A percentile compares a stretch with the other conserved stretches of the same genome.
phyloP scores from a whole-genome alignment of 73 alveolate genomes.

The Vitrella brassicaformis region DNA sequence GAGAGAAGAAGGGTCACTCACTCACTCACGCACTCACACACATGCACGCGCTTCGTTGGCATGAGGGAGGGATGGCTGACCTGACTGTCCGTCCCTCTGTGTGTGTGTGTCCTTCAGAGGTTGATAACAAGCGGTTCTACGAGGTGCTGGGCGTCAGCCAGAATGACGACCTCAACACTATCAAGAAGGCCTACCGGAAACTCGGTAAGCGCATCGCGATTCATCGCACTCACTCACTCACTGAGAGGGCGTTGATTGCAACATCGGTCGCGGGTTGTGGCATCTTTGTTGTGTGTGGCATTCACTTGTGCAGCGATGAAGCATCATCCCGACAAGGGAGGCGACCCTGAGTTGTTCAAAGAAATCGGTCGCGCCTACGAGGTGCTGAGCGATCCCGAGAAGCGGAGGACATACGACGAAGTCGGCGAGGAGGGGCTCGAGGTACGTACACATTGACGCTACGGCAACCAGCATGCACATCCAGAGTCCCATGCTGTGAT shows the following conservation, averaged over 20 bases:
- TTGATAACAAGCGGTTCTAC: background rate
- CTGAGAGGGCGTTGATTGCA: no score
- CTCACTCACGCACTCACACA: no score
- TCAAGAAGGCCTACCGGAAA: conserved; percentile 42
- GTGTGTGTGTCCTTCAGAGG: no score
- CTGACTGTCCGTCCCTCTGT: no score
- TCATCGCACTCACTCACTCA: no score
- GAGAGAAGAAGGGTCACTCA: no score
- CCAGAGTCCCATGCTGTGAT: background rate
- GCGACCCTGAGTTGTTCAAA: conserved; percentile 39
- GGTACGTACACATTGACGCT: no score
- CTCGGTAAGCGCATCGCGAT: no score
- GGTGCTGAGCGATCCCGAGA: conserved; percentile 54
- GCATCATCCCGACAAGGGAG: conserved; percentile 58
- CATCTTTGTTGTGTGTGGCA: no score
- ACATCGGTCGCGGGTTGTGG: no score
- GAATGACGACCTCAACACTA: background rate
- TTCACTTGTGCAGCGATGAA: conserved; percentile 41
- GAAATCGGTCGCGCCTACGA: background rate
- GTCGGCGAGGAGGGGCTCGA: conserved; percentile 58
- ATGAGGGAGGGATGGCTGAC: no score
- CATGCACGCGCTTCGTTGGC: no score
- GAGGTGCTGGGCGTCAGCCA: background rate
- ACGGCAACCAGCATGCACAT: conserved; percentile 18
- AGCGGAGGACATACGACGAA: conserved; percentile 55